Base-by-base conservation (phyloP, 2,329 filamentous ascomycete genomes). In the Exophiala spinifera region DNA sequence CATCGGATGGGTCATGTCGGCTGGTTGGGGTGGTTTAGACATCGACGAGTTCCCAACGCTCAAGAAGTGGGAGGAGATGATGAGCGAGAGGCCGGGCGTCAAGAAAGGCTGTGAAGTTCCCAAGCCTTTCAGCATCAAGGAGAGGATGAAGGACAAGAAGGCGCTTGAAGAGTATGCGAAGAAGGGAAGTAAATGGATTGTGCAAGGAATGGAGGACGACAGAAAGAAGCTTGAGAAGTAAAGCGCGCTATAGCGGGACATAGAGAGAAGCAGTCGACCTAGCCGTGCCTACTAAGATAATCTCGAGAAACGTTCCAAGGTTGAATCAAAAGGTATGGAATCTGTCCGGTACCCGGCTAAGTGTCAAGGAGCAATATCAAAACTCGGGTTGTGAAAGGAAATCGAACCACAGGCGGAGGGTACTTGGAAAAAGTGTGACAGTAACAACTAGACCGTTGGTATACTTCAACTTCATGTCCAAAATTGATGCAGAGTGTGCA, bases 71-170 rank as follows among this genome's bases (percentile, higher is more conserved):
- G 79, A 92, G 58, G 81, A 88, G 63, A 79, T 77, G 56, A 79
- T 95, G 72, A 75, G 84, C 14, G 77, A 81, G 60, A 80, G 89
- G 1, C 84, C 86, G 0, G 89, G 78, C 1, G 80, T 91, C 15
- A 83, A 92, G 72, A 88, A 86, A 70, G 91, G 89, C 17, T 77
- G 84, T 51, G 79, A 92, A 72, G 83, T 92, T 11, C 89, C 89
- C 2, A 76, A 79, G 10, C 79, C 72, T 25, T 82, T 91, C 64
- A 78, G 67, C 7, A 76, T 83, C 64, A 85, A 78, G 63, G 83
- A 87, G 20, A 59, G 58, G 36, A 52, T 81, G 44, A 76, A 76
- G 65, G 74, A 83, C 63, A 79, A 79, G 63, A 67, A 79, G 61
- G 76, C 79, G 65, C 74, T 83, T 69, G 46, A 66, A 39, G 70